A percentile compares a stretch with the other conserved stretches of the same genome.
Conservation (phyloP, 176 grass and related monocot species). For the Alloteropsis semialata region DNA sequence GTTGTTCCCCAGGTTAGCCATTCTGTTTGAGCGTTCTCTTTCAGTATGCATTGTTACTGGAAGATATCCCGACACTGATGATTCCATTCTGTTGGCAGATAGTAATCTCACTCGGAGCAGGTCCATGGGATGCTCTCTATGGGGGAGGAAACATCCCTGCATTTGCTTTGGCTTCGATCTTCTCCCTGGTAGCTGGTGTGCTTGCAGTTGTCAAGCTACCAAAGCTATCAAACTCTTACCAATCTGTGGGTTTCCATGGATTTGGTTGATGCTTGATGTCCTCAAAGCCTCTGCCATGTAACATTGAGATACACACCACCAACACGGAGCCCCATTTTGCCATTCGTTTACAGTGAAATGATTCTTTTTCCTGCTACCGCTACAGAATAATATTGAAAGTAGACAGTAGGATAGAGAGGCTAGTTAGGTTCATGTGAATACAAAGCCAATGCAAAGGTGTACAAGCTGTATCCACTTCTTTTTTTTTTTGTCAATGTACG, state of each 20-base stretch:
- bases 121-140: conserved; percentile 92
- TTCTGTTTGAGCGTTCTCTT: not conserved
- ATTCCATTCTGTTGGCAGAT: conserved; percentile 54
- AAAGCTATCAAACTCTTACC: conserved; percentile 67
- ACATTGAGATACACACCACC: not conserved
- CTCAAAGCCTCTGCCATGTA: not conserved
- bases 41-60: not conserved
- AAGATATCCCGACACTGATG: not conserved
- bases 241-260: conserved; percentile 81
- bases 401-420: conserved; percentile 34
- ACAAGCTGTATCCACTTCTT: conserved; percentile 29
- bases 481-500: conserved; percentile 34
- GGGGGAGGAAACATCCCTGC: conserved; percentile 92
- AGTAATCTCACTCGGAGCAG: conserved; percentile 80
- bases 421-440: conserved; percentile 48
- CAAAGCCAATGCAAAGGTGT: conserved; percentile 31
- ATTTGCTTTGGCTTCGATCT: conserved; percentile 78
- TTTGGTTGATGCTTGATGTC: conserved; percentile 48
- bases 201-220: conserved; percentile 82
- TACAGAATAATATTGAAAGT: conserved; percentile 27
- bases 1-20: conserved; percentile 76
- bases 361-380: conserved; percentile 27
- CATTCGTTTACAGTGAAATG: conserved; percentile 48
- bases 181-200: conserved; percentile 68
- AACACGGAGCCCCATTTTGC: not conserved